Evolutionary conservation across 2,329 filamentous ascomycete species (phyloP), one percentile per base, ranked within the genome.

Genomic region (Nemania sp.): DNA sequence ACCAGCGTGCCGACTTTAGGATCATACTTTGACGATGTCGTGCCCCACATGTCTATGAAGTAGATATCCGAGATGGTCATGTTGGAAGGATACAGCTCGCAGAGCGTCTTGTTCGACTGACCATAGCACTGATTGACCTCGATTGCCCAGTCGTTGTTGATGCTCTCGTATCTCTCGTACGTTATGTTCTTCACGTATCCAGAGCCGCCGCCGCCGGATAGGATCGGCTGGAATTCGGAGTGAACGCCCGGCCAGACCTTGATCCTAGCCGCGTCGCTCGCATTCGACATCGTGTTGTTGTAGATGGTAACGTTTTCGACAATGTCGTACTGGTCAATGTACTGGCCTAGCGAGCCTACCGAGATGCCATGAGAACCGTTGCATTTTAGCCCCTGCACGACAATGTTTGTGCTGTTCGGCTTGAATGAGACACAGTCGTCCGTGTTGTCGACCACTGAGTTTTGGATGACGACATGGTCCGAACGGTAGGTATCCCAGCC

Each of bases 371-470:
- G 88, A 2, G 86, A 89, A 35, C 87, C 87, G 68, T 87, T 88
- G 75, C 88, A 91, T 60, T 79, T 75, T 3, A 91, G 75, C 63
- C 87, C 86, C 71, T 90, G 87, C 5, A 90, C 82, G 3, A 90
- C 73, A 7, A 90, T 83, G 64, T 89, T 82, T 45, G 87, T 90
- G 67, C 82, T 87, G 72, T 90, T 91, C 17, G 88, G 88, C 74
- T 91, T 91, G 80, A 91, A 90, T 0, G 87, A 87, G 12, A 91
- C 86, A 62, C 89, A 91, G 71, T 91, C 83, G 70, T 90, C 87
- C 37, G 84, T 85, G 66, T 89, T 89, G 71, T 84, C 79, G 64
- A 87, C 82, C 25, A 82, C 73, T 0, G 84, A 89, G 70, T 90
- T 84, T 68, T 90, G 87, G 37, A 90, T 89, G 0, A 87, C 82